Base-by-base conservation (phyloP, 352 stramenopile species). In the Pythium dissimile region DNA sequence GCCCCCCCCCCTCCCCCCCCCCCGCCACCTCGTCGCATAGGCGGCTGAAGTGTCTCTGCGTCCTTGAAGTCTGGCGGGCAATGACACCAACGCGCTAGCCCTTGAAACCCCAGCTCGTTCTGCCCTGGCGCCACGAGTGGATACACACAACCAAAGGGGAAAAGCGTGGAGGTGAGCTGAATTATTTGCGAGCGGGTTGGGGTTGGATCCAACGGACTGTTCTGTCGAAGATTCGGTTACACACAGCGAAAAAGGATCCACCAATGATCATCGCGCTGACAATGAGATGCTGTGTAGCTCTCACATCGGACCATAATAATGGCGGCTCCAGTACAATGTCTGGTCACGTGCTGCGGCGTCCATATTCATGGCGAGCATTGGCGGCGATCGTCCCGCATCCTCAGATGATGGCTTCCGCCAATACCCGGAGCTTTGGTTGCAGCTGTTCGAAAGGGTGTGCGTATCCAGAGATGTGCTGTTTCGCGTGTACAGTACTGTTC, bases 211-310 rank as follows among this genome's bases (percentile, higher is more conserved):
- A 67, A 54, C 31, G 28, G 59, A 26, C 53, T 59, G 30, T 61
- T 72, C 55, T 51, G 27, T 72, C 50, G 67, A 75, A 75, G 59
- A 72, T 75, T 75, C 63, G 41, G 67, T 72, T 75, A 48, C 63
- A 53, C 15, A 23, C 13, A 26, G 32, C 41, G 38, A 51, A 52
- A 31, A 32, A 13, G 21, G 16, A 51, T 30, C 35, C 39, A 44
- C 16, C 8, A 30, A 49, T 51, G 48, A 23, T 12, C 20, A 18
- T 26, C 16, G 4, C 26, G 15, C 50, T 49, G 50, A 30, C 45
- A 13, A 32, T 21, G 32, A 21, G 23, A 23, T 26, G 21, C 32
- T 46, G 28, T n/a, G 16, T 24, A 15, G 48, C 18, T n/a, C n/a
- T n/a, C n/a, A n/a, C 34, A 41, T 41, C 34, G 34, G 34, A 41